A percentile compares a stretch with the other conserved stretches of the same genome.
These are phyloP conservation scores for Misopates orontium DNA, from an alignment of 257 asterid species.

Conservation along the genomic window DNA sequence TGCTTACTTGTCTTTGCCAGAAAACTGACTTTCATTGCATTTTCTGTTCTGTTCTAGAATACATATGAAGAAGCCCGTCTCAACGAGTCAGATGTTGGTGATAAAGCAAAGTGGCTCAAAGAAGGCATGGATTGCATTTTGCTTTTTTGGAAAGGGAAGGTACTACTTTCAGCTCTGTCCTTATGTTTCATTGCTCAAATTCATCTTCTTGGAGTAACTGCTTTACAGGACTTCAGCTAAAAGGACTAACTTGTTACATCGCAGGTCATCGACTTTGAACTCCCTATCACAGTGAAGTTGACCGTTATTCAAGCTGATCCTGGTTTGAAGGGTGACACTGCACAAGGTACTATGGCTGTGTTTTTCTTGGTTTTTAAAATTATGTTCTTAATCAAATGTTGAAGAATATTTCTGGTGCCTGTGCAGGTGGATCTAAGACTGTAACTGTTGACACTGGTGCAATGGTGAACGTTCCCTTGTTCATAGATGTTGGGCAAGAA, in stretches of 20 bases:
- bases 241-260: conserved; percentile 27
- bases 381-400: background rate
- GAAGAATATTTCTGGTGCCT: conserved; percentile 6
- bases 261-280: conserved; percentile 94
- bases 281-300: conserved; percentile 88
- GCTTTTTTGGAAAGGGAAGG: conserved; percentile 93
- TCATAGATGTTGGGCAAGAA: conserved; percentile 61
- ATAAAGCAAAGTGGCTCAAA: conserved; percentile 87
- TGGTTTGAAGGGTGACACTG: conserved; percentile 96
- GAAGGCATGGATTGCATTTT: conserved; percentile 99
- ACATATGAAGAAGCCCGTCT: conserved; percentile 87
- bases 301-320: conserved; percentile 88
- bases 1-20: too few relatives aligned
- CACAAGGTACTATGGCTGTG: conserved; percentile 68
- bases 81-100: conserved; percentile 82
- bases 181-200: conserved; percentile 16
- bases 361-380: background rate
- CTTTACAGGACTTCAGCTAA: conserved; percentile 10
- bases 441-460: conserved; percentile 94
- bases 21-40: background rate
- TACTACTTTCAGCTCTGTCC: conserved; percentile 27
- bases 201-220: background rate
- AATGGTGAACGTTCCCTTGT: conserved; percentile 80
- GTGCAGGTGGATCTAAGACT: conserved; percentile 91
- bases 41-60: conserved; percentile 48